Percentiles rank a stretch among this genome's conserved stretches.
Conservation (phyloP, 306 rosid species). For the Quercus parvula region DNA sequence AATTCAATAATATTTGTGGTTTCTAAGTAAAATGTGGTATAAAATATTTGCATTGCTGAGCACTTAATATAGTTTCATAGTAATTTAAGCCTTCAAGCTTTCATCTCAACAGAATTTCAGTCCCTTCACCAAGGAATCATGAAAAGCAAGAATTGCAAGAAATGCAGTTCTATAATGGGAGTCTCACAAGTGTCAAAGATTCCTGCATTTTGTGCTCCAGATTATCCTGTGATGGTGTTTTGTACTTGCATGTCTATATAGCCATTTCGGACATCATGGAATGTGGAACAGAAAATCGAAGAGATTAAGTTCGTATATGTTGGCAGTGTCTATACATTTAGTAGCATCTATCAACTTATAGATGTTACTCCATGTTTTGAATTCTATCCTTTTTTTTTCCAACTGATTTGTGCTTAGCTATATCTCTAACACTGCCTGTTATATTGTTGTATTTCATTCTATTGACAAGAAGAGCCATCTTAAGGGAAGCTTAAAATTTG, state of each 20-base stretch:
- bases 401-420: not conserved
- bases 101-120: not conserved
- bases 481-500: not conserved
- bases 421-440: not conserved
- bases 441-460: not conserved
- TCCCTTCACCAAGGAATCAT: not conserved
- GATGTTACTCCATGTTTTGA: too few species aligned
- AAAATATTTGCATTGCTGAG: not conserved
- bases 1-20: not conserved
- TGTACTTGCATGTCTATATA: too few species aligned
- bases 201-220: not conserved
- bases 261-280: too few species aligned
- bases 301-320: too few species aligned
- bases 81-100: not conserved
- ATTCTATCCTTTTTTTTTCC: not conserved
- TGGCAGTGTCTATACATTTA: too few species aligned
- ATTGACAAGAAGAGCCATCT: not conserved
- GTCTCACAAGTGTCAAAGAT: not conserved
- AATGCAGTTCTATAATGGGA: not conserved
- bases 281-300: too few species aligned
- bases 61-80: not conserved
- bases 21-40: too few species aligned
- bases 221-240: not conserved
- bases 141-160: not conserved
- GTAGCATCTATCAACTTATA: too few species aligned